Percentiles rank a stretch among this genome's conserved stretches.
These are phyloP conservation scores for Xylaria sp. DNA, from an alignment of 2,329 filamentous ascomycete genomes.

Conservation along the genomic window DNA sequence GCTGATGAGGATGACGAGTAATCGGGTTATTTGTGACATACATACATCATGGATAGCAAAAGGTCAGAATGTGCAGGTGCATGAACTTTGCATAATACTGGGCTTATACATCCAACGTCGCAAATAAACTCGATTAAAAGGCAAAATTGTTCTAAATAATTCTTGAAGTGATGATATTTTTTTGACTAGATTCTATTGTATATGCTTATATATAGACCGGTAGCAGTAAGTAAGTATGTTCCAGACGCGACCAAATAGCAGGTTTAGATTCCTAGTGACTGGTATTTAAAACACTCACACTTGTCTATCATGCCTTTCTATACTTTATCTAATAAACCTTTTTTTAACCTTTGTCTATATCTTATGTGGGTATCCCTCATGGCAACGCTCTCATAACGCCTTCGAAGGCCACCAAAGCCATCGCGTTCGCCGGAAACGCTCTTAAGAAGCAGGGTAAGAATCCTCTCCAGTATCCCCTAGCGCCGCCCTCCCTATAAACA, in stretches of 20 bases:
- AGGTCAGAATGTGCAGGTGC: constrained; percentile 29
- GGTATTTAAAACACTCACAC: background rate
- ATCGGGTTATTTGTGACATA: constrained; percentile 48
- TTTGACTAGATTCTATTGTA: constrained; percentile 7
- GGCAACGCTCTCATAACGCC: constrained; percentile 80
- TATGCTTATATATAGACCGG: background rate
- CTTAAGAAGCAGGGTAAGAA: constrained; percentile 93
- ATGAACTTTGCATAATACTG: constrained; percentile 39
- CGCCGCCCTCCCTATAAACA: constrained; percentile 80
- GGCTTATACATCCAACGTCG: constrained; percentile 34
- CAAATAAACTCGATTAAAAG: constrained; percentile 41
- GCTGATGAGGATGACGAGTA: constrained; percentile 99
- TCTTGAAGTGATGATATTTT: constrained; percentile 22
- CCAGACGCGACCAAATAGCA: background rate
- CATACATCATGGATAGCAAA: constrained; percentile 25
- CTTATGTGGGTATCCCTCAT: constrained; percentile 40
- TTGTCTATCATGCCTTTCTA: background rate
- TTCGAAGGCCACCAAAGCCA: constrained; percentile 93
- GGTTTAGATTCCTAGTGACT: background rate
- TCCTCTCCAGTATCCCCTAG: constrained; percentile 87
- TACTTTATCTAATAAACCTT: constrained; percentile 5
- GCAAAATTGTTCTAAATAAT: constrained; percentile 31
- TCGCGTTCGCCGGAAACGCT: constrained; percentile 95
- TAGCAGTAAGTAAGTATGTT: background rate
- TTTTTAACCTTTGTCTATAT: constrained; percentile 16